Evolutionary conservation across 495 filamentous ascomycete genomes (phyloP).

Genomic region (Penicillium diatomitis): DNA sequence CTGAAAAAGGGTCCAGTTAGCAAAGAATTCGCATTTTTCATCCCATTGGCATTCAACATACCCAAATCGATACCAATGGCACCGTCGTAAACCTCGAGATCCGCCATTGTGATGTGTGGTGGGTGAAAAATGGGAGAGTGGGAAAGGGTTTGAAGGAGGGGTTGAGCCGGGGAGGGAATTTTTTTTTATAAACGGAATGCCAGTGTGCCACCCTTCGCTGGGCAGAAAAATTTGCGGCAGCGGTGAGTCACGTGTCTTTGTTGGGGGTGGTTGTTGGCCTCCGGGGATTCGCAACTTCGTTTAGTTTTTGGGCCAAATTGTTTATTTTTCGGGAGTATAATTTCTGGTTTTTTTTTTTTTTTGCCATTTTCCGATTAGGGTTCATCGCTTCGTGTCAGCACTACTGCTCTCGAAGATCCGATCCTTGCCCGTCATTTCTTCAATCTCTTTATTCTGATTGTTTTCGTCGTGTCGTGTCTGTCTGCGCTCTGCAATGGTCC

Average conservation of each 20-base stretch:
- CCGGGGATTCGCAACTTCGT: not conserved
- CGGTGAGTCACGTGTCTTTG: conserved; percentile 18
- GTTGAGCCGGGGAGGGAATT: conserved; percentile 19
- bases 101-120: conserved; percentile 48
- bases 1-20: conserved; percentile 33
- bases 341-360: not conserved
- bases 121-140: conserved; percentile 12
- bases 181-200: conserved; percentile 23
- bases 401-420: too few relatives aligned
- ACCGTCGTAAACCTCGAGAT: conserved; percentile 96
- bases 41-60: conserved; percentile 36
- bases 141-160: conserved; percentile 15
- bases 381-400: too few relatives aligned
- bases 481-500: too few relatives aligned
- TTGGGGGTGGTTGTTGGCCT: not conserved
- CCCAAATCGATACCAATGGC: conserved; percentile 99
- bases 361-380: too few relatives aligned
- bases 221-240: conserved; percentile 22
- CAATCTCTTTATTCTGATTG: too few relatives aligned
- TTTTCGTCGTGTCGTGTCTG: too few relatives aligned
- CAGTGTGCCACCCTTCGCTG: conserved; percentile 15
- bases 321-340: not conserved
- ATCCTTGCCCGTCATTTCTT: too few relatives aligned
- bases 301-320: not conserved
- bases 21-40: not conserved